Evolutionary conservation across 1,284 basidiomycete species (phyloP), one percentile per base, ranked within the genome.

Genomic region (Apiotrichum laibachii): DNA sequence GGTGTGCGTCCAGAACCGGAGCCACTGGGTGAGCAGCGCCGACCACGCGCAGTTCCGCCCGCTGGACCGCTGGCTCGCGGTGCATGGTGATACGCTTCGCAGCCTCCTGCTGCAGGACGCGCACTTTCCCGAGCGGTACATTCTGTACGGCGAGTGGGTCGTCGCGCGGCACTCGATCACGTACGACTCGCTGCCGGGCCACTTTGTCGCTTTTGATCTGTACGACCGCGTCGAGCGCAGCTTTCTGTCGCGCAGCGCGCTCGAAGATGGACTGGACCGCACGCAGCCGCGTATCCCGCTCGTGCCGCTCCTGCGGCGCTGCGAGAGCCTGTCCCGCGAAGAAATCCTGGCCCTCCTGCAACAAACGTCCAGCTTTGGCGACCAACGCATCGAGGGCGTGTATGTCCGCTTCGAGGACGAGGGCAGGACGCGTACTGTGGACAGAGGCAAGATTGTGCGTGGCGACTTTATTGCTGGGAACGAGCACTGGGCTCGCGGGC

Each of bases 131-230:
- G 82, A 85, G 69, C 80, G 85, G 1, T 86, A 81, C 62, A 80
- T 85, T 39, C 75, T 86, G 1, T 86, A 81, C 59, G 85, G 85
- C 34, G 85, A 87, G 72, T 86, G 85, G 85, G 77, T 85, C 66
- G 83, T 79, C 44, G 84, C 83, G 34, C 85, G 82, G 19, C 85
- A 86, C 69, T 85, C 84, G 1, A 84, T 86, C 47, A 68, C 81
- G 5, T 86, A 86, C 70, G 80, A 80, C 9, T 65, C 69, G 18
- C 81, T 86, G 8, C 82, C 83, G 3, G 81, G 82, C 59, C 77
- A 76, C 48, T 85, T 86, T 71, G 67, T 86, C 60, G 56, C 56
- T 2, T 57, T 84, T 65, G 85, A 86, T 68, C 56, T 86, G 51
- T 86, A 82, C 66, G 85, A 86, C 69, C 79, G 85, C 35, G 76